phyloP scores from a whole-genome alignment of 2,329 filamentous ascomycete species.

The Trematosphaeria pertusa region DNA sequence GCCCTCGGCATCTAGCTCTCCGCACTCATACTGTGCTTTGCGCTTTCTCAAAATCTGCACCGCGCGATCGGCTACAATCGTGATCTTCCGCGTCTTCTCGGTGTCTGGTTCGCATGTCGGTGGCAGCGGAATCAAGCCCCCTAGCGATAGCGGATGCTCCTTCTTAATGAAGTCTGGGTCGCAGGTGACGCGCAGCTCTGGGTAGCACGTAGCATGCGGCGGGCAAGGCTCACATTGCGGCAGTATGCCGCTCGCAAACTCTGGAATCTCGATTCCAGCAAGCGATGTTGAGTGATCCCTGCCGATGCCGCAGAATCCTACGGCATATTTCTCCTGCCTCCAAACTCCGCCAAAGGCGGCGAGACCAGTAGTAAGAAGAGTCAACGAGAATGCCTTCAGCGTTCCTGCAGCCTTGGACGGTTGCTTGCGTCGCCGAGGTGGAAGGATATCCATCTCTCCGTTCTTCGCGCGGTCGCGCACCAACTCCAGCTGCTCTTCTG shows the following conservation, averaged over 20 bases:
- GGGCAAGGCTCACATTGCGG: conserved; percentile 92
- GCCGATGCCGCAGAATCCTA: conserved; percentile 90
- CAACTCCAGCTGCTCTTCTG: conserved; percentile 81
- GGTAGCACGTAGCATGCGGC: conserved; percentile 85
- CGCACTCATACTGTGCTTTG: conserved; percentile 89
- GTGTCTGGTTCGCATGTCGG: conserved; percentile 95
- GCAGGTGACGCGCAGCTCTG: conserved; percentile 77
- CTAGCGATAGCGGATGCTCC: conserved; percentile 81
- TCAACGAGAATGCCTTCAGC: conserved; percentile 70
- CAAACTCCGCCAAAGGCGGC: conserved; percentile 82
- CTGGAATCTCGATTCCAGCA: conserved; percentile 71
- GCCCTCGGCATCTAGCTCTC: conserved; percentile 71
- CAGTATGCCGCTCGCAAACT: conserved; percentile 72
- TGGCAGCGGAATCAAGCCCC: conserved; percentile 81
- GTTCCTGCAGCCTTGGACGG: conserved; percentile 53
- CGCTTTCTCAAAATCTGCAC: conserved; percentile 86
- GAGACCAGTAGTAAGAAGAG: conserved; percentile 73
- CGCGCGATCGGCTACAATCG: conserved; percentile 85
- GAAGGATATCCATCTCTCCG: conserved; percentile 60
- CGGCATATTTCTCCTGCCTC: conserved; percentile 92
- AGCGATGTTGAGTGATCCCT: conserved; percentile 62
- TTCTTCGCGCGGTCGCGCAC: conserved; percentile 70
- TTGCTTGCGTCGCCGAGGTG: conserved; percentile 41
- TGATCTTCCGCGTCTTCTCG: conserved; percentile 86
- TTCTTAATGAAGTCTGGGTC: conserved; percentile 87